phyloP scores from a whole-genome alignment of 345 rosid species.

The Eucalyptus curtisii region DNA sequence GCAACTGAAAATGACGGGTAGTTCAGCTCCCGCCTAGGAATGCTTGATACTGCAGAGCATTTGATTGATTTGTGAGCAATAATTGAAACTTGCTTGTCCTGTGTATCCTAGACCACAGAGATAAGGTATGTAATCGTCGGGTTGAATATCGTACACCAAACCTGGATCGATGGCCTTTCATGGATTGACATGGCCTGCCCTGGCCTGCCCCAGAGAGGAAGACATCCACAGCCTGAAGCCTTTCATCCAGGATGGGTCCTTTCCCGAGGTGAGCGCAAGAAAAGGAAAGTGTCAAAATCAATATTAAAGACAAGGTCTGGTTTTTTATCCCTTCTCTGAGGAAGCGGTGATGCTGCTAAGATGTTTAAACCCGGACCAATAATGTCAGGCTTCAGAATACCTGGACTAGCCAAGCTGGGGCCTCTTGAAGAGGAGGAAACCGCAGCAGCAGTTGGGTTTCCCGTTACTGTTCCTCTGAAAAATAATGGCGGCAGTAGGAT shows the following conservation, averaged over 20 bases:
- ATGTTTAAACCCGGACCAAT: constrained; percentile 38
- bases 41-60: constrained; percentile 3
- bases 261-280: constrained; percentile 42
- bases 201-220: constrained; percentile 44
- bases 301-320: constrained; percentile 22
- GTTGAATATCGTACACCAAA: constrained; percentile 30
- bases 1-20: constrained; percentile 42
- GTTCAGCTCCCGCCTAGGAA: constrained; percentile 20
- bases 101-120: neutral
- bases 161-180: constrained; percentile 36
- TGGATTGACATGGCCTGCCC: constrained; percentile 55
- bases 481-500: constrained; percentile 19
- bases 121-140: neutral
- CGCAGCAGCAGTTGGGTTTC: constrained; percentile 20
- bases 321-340: constrained; percentile 9
- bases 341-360: constrained; percentile 33
- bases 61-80: neutral
- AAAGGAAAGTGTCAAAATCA: constrained; percentile 35
- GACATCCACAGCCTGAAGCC: constrained; percentile 23
- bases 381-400: constrained; percentile 33
- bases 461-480: constrained; percentile 19
- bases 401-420: constrained; percentile 11
- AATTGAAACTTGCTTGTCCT: neutral
- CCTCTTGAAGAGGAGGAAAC: constrained; percentile 42
- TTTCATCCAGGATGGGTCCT: constrained; percentile 20